Conservation (phyloP, 345 rosid genomes). For the Aquilaria yunnanensis region DNA sequence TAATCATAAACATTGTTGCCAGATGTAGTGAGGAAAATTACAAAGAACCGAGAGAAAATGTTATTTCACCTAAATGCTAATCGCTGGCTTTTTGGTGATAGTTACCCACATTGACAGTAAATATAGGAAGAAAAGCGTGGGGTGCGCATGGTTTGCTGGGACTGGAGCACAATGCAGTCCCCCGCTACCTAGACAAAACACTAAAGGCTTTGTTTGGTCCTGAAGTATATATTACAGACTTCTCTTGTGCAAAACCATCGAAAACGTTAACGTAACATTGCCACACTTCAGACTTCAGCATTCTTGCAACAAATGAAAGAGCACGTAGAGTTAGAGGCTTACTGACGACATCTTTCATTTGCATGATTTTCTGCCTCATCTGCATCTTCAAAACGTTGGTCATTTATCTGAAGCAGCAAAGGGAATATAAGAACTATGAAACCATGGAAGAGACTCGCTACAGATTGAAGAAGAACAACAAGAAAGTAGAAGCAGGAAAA, state of each 20-base stretch:
- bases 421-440: background rate
- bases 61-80: too few relatives aligned
- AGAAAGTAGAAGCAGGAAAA: background rate
- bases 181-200: too few relatives aligned
- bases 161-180: too few relatives aligned
- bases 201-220: too few relatives aligned
- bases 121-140: too few relatives aligned
- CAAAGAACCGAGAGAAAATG: too few relatives aligned
- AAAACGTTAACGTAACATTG: background rate
- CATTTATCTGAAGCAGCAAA: conserved; percentile 77
- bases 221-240: too few relatives aligned
- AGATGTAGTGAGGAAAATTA: too few relatives aligned
- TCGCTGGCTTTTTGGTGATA: too few relatives aligned
- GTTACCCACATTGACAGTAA: too few relatives aligned
- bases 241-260: background rate
- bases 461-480: background rate
- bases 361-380: conserved; percentile 73
- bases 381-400: conserved; percentile 87
- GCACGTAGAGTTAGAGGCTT: conserved; percentile 9
- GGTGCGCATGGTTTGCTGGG: too few relatives aligned
- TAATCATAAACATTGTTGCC: too few relatives aligned
- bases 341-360: conserved; percentile 20
- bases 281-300: background rate
- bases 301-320: background rate
- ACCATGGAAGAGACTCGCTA: background rate